Evolutionary conservation across 345 rosid species (phyloP).

Genomic region (Stellera chamaejasme): DNA sequence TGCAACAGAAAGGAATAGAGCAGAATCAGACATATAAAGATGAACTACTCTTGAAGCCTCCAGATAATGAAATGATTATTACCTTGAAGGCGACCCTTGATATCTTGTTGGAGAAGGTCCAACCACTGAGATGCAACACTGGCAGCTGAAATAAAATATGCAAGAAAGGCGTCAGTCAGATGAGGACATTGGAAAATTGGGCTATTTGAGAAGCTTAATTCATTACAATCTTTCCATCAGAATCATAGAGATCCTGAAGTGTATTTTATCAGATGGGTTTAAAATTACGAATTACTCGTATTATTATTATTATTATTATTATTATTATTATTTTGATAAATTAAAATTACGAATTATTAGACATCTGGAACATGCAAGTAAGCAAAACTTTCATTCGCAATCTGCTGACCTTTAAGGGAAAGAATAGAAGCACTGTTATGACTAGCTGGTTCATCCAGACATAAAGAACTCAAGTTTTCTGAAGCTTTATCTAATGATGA

Average conservation of each 20-base stretch:
- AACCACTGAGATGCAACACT: slow-evolving; percentile 90
- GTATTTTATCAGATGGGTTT: too few relatives aligned
- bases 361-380: slow-evolving; percentile 9
- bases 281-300: too few relatives aligned
- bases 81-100: slow-evolving; percentile 89
- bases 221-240: too few relatives aligned
- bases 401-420: slow-evolving; percentile 53
- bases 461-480: slow-evolving; percentile 31
- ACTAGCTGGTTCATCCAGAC: slow-evolving; percentile 37
- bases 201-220: too few relatives aligned
- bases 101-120: slow-evolving; percentile 89
- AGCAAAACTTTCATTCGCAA: slow-evolving; percentile 1
- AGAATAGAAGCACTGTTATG: slow-evolving; percentile 43
- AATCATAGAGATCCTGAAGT: too few relatives aligned
- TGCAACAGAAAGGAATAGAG: slow-evolving; percentile 24
- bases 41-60: neutral
- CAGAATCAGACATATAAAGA: slow-evolving; percentile 1
- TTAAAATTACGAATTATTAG: neutral
- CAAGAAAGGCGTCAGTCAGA: neutral
- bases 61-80: slow-evolving; percentile 4
- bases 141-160: slow-evolving; percentile 61
- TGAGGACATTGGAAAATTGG: too few relatives aligned
- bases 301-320: too few relatives aligned
- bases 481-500: slow-evolving; percentile 34
- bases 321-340: too few relatives aligned